Evolutionary conservation across 306 rosid species (phyloP), one percentile per base, ranked within the genome.

Genomic region (Pterocarpus santalinus): DNA sequence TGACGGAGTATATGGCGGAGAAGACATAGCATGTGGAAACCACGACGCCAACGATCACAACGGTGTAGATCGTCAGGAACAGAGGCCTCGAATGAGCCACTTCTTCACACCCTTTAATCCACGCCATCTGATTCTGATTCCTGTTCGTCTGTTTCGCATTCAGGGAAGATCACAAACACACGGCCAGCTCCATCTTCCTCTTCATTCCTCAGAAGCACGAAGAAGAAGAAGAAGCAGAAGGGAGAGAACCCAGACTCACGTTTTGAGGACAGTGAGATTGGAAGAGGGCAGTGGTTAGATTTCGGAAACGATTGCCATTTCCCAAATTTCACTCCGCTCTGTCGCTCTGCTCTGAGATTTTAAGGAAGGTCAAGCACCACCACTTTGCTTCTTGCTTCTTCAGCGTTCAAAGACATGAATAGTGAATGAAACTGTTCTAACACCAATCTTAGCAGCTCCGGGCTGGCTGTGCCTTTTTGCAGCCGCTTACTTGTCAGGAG

Each of bases 21-120:
- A 93, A 89, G 76, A 91, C 90, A 65, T 93, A 91, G 58, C 90
- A 80, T 12, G 97, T 85, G 1, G 97, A 89, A 73, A 93, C 77
- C 12, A 91, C 81, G 77, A 92, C 80, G 65, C 94, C 97, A 55
- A 88, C 71, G 22, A 91, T 51, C 15, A 93, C 89, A 43, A 87
- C 79, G 13, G 89, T 83, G 81, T 91, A 93, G 80, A 93, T 85
- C 63, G 94, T 87, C 43, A 91, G 77, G 81, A 93, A 93, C 56
- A 93, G 83, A 75, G 96, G 97, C 83, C 76, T 90, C 7, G 96
- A 86, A 75, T 91, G 84, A 35, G 77, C 75, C 47, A 89, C 86
- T 12, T 91, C 92, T 12, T 90, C 88, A 15, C 85, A 80, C 78
- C 85, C 89, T 63, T 62, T 62, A 4, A 16, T 47, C 28, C 56